Evolutionary conservation across 2,329 filamentous ascomycete species (phyloP).

Genomic region (Ceratocystiopsis minuta): DNA sequence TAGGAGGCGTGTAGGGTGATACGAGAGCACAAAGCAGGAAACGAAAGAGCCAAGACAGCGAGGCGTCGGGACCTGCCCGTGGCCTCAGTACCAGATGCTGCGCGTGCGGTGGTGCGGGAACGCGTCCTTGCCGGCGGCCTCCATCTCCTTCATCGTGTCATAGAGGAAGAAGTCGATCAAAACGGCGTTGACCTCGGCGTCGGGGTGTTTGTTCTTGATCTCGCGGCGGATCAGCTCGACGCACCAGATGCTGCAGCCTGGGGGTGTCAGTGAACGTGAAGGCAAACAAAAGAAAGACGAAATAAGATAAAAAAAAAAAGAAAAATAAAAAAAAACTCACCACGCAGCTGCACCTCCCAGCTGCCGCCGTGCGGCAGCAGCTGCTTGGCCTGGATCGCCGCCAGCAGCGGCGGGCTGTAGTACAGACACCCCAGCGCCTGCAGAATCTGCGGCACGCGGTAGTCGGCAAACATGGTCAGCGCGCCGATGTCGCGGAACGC

Average conservation of each 20-base stretch:
- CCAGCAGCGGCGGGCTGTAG: constrained; percentile 66
- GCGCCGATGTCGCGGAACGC: constrained; percentile 80
- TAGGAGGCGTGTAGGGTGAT: not conserved
- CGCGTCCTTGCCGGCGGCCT: constrained; percentile 39
- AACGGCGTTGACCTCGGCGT: constrained; percentile 63
- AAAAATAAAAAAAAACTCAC: constrained; percentile 20
- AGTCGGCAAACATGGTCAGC: constrained; percentile 98
- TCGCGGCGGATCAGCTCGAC: constrained; percentile 75
- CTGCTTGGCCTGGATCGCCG: constrained; percentile 46
- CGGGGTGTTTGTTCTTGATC: constrained; percentile 56
- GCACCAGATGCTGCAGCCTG: constrained; percentile 87
- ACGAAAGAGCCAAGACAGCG: not conserved
- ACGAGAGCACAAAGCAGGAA: not conserved
- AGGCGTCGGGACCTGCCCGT: not conserved
- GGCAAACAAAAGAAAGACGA: too few species aligned
- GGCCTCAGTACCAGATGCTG: constrained; percentile 78
- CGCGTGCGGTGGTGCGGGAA: constrained; percentile 77
- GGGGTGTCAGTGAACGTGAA: not conserved
- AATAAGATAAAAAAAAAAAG: too few species aligned
- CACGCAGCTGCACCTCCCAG: constrained; percentile 79
- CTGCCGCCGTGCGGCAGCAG: constrained; percentile 51
- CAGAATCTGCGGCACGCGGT: constrained; percentile 87
- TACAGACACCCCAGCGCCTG: constrained; percentile 64
- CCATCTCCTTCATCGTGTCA: constrained; percentile 77
- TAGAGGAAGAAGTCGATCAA: constrained; percentile 96